Evolutionary conservation across 1,284 basidiomycete species (phyloP).

Genomic region (Puccinia sorghi): DNA sequence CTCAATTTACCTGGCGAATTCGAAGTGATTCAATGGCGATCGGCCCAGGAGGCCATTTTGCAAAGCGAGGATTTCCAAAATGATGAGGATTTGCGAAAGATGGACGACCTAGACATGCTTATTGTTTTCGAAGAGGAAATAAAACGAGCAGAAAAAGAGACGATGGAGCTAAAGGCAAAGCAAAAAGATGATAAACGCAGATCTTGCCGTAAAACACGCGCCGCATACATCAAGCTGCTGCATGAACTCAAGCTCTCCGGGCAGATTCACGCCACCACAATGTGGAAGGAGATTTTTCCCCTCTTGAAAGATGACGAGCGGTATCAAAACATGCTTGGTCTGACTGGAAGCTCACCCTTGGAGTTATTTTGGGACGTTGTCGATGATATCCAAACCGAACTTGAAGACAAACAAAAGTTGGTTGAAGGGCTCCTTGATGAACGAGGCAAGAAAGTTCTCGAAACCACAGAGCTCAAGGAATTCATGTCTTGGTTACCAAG

Average conservation of each 20-base stretch:
- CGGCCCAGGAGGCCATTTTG: constrained; percentile 72
- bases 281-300: constrained; percentile 87
- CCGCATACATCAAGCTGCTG: constrained; percentile 78
- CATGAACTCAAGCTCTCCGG: constrained; percentile 68
- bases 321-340: constrained; percentile 82
- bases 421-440: constrained; percentile 67
- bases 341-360: constrained; percentile 86
- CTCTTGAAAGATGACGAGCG: constrained; percentile 73
- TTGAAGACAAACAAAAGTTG: constrained; percentile 72
- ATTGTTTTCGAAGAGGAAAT: constrained; percentile 89
- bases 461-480: constrained; percentile 67
- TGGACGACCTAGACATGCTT: constrained; percentile 84
- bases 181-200: constrained; percentile 77
- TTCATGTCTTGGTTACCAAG: constrained; percentile 60
- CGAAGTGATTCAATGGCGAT: constrained; percentile 75
- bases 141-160: constrained; percentile 79
- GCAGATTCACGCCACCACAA: constrained; percentile 74
- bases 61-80: constrained; percentile 74
- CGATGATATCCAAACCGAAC: constrained; percentile 78
- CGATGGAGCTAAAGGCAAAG: constrained; percentile 76
- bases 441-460: constrained; percentile 63
- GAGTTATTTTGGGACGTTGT: constrained; percentile 95
- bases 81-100: constrained; percentile 71
- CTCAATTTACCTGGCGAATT: constrained; percentile 45
- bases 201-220: constrained; percentile 79